Evolutionary conservation across 2,329 filamentous ascomycete genomes (phyloP).

Genomic region (Ceratocystis cubensis): DNA sequence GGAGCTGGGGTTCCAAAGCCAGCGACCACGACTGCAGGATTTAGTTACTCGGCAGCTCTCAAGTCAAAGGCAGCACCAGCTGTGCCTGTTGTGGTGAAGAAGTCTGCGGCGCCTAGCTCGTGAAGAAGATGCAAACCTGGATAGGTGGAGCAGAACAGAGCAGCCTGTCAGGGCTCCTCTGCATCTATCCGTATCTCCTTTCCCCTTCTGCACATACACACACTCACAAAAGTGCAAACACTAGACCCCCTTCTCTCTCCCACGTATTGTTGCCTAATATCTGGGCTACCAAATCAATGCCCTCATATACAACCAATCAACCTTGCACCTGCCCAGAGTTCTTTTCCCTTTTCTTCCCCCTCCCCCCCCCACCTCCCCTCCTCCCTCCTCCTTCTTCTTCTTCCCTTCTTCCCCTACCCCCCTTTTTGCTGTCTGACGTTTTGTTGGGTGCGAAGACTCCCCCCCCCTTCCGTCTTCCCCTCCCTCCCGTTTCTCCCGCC

Average conservation of each 20-base stretch:
- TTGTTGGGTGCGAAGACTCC: no score
- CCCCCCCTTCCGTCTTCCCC: no score
- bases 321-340: no score
- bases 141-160: neutral
- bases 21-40: constrained; percentile 5
- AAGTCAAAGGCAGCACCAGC: constrained; percentile 18
- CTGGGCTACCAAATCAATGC: neutral
- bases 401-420: no score
- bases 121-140: neutral
- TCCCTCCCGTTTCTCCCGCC: no score
- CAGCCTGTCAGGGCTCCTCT: neutral
- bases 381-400: no score
- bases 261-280: neutral
- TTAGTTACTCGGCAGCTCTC: constrained; percentile 19
- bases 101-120: constrained; percentile 1
- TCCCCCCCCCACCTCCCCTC: no score
- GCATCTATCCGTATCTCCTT: neutral
- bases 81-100: neutral
- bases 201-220: no score
- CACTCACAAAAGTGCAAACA: no score
- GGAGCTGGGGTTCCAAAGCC: neutral
- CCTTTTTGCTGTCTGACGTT: no score
- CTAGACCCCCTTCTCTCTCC: neutral
- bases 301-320: no score
- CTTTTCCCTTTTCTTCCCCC: neutral